Conservation (phyloP, 1,284 basidiomycete species). For the Sphaerobolus stellatus region DNA sequence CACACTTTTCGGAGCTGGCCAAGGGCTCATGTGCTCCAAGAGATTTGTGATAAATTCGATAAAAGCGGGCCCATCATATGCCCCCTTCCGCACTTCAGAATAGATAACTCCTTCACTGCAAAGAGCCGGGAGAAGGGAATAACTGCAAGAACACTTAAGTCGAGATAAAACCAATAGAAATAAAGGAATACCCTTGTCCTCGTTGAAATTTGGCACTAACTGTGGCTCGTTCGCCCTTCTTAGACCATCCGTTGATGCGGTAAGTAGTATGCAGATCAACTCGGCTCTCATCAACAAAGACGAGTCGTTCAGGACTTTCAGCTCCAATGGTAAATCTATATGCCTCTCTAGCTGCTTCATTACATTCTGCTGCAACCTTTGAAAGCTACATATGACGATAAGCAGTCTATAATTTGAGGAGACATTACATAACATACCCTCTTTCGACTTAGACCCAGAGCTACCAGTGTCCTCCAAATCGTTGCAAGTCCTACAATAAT, state of each 20-base stretch:
- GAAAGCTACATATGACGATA: too few species aligned
- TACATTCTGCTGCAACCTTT: background rate
- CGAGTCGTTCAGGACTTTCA: conserved; percentile 2
- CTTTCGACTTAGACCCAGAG: background rate
- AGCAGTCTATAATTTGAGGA: too few species aligned
- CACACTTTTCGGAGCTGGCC: conserved; percentile 16
- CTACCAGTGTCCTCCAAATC: background rate
- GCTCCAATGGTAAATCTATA: background rate
- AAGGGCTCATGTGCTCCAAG: conserved; percentile 17
- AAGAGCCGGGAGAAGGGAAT: conserved; percentile 19
- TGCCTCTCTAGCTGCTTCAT: background rate
- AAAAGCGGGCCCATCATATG: conserved; percentile 13
- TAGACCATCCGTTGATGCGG: background rate
- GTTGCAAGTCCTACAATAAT: background rate
- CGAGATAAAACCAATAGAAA: background rate
- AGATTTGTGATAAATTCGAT: conserved; percentile 15
- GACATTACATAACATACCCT: too few species aligned
- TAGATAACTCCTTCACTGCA: conserved; percentile 18
- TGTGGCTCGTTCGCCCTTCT: background rate
- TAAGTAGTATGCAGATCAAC: conserved; percentile 1
- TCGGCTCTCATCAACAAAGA: conserved; percentile 8
- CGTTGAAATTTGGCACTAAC: background rate
- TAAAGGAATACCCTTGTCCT: background rate
- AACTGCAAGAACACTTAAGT: conserved; percentile 15
- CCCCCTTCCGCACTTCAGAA: conserved; percentile 9